A percentile compares a stretch with the other conserved stretches of the same genome.
Evolutionary conservation across 441 rosid genomes (phyloP).

Genomic region (Euphorbia celastroides): DNA sequence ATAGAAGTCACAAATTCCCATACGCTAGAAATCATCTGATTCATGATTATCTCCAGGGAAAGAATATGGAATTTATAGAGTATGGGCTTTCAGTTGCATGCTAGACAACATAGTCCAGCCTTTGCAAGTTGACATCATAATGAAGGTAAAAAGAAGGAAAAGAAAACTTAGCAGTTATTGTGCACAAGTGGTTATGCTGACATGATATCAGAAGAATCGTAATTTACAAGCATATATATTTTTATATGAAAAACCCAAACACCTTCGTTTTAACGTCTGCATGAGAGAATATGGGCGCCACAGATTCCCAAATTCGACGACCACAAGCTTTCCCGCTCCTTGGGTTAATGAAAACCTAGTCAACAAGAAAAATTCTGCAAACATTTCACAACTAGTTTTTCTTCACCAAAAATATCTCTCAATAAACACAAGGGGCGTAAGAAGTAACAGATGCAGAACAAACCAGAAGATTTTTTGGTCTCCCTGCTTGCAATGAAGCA

Average conservation of each 20-base stretch:
- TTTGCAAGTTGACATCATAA: neutral
- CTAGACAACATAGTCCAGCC: neutral
- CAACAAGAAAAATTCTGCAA: constrained; percentile 25
- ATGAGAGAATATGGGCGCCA: constrained; percentile 61
- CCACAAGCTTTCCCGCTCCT: constrained; percentile 81
- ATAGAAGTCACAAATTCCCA: neutral
- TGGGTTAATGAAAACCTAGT: constrained; percentile 79
- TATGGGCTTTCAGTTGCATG: constrained; percentile 5
- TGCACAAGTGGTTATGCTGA: constrained; percentile 5
- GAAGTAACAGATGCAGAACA: constrained; percentile 15
- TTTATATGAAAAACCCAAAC: neutral
- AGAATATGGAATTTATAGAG: neutral
- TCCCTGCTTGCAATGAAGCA: constrained; percentile 42
- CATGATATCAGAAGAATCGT: neutral
- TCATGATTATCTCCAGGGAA: neutral
- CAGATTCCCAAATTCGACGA: constrained; percentile 62
- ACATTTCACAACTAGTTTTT: constrained; percentile 23
- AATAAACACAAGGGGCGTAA: constrained; percentile 3
- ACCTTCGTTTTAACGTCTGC: constrained; percentile 79
- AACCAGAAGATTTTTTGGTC: constrained; percentile 89
- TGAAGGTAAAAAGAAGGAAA: neutral
- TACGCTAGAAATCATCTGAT: neutral
- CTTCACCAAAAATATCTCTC: constrained; percentile 18
- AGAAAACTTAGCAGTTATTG: neutral
- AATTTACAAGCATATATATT: neutral